phyloP scores from a whole-genome alignment of 306 rosid genomes.

The Quercus alba region DNA sequence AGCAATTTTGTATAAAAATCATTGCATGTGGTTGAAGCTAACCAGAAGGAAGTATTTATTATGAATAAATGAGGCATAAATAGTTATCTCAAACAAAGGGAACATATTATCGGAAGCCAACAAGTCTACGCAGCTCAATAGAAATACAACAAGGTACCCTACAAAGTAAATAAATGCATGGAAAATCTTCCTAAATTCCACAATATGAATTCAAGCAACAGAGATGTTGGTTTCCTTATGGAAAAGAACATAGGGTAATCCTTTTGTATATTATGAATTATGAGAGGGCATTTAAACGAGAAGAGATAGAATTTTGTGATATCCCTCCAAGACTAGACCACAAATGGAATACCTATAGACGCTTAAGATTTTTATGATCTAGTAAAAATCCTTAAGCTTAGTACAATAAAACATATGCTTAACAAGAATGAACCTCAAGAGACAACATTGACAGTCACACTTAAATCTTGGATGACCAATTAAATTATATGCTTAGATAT shows the following conservation, averaged over 20 bases:
- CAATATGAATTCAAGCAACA: background rate
- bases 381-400: no score
- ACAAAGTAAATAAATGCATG: background rate
- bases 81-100: no score
- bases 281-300: background rate
- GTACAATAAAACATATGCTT: no score
- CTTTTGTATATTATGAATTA: background rate
- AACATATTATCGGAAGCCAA: background rate
- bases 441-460: background rate
- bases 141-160: background rate
- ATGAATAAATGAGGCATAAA: no score
- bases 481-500: background rate
- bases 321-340: background rate
- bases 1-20: no score
- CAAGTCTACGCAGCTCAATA: background rate
- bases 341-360: background rate
- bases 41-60: no score
- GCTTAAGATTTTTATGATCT: background rate
- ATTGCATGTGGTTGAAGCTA: no score
- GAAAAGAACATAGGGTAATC: background rate
- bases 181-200: background rate
- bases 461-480: background rate
- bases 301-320: background rate
- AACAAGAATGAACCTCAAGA: background rate
- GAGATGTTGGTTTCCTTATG: background rate